Evolutionary conservation across 495 filamentous ascomycete species (phyloP).

Genomic region (Aspergillus heteromorphus): DNA sequence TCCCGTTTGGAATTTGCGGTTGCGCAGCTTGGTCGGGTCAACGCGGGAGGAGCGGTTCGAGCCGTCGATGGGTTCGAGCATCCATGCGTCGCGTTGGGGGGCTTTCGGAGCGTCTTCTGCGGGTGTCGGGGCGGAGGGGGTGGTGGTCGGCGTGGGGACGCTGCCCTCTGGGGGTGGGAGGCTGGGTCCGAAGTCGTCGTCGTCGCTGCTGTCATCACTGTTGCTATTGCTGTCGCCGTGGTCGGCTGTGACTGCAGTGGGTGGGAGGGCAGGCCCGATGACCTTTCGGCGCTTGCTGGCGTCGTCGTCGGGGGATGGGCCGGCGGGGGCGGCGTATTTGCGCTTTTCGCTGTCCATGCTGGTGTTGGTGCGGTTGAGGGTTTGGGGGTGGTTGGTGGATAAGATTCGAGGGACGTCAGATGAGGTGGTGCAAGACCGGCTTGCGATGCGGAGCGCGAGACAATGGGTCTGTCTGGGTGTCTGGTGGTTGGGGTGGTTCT

Average conservation of each 20-base stretch:
- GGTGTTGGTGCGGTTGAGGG: neutral
- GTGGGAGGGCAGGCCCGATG: conserved; percentile 29
- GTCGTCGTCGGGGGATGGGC: conserved; percentile 14
- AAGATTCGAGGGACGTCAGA: neutral
- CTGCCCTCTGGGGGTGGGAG: conserved; percentile 53
- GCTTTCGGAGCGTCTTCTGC: conserved; percentile 23
- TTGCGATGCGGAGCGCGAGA: neutral
- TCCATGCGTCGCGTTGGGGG: conserved; percentile 82
- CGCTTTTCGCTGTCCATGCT: neutral
- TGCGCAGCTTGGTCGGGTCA: conserved; percentile 79
- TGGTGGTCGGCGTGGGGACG: conserved; percentile 8
- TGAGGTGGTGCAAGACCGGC: neutral
- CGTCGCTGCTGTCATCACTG: conserved; percentile 39
- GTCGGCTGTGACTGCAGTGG: conserved; percentile 19
- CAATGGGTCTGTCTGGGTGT: neutral
- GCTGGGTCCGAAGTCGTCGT: conserved; percentile 77
- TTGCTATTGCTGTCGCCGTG: conserved; percentile 19
- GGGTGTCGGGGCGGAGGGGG: conserved; percentile 15
- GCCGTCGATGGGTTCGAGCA: conserved; percentile 75
- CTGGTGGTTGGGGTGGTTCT: neutral
- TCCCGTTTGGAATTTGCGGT: conserved; percentile 78
- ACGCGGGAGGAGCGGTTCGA: conserved; percentile 58
- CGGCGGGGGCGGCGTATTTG: conserved; percentile 1
- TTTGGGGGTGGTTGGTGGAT: neutral
- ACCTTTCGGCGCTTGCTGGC: conserved; percentile 25